Percentiles rank a stretch among this genome's conserved stretches.
Evolutionary conservation across 495 filamentous ascomycete genomes (phyloP).

Genomic region (Neurospora sp.): DNA sequence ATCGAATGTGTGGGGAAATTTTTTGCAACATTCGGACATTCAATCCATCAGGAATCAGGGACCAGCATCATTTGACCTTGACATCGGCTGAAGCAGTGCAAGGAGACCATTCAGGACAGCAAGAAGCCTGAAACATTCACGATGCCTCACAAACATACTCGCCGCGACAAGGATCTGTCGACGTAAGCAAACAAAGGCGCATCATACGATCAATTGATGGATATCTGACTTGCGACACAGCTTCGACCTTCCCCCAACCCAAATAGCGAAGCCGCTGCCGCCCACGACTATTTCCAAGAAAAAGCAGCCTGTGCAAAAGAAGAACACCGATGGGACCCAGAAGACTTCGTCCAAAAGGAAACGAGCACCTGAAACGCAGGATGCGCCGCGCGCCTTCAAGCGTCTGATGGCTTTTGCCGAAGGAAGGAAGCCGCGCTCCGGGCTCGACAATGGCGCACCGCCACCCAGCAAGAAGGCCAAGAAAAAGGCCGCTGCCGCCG

Average conservation of each 20-base stretch:
- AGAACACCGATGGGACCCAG: slow-evolving; percentile 10
- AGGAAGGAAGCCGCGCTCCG: slow-evolving; percentile 47
- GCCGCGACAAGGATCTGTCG: slow-evolving; percentile 40
- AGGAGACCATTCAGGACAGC: slow-evolving; percentile 2
- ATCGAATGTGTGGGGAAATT: slow-evolving; percentile 10
- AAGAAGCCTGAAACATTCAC: slow-evolving; percentile 1
- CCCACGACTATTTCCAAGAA: slow-evolving; percentile 34
- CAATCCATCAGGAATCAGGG: neutral
- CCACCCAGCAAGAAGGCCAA: slow-evolving; percentile 40
- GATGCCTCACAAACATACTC: slow-evolving; percentile 85
- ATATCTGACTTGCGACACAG: slow-evolving; percentile 24
- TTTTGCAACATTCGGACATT: neutral
- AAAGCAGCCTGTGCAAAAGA: slow-evolving; percentile 18
- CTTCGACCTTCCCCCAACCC: slow-evolving; percentile 66
- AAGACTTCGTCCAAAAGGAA: slow-evolving; percentile 30
- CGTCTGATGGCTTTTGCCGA: slow-evolving; percentile 63
- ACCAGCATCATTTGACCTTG: neutral
- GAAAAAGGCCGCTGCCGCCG: slow-evolving; percentile 17
- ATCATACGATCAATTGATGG: neutral
- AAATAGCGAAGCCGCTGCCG: slow-evolving; percentile 60
- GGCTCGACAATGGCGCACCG: slow-evolving; percentile 57
- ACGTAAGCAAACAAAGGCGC: slow-evolving; percentile 18
- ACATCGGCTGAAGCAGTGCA: neutral
- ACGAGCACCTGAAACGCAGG: slow-evolving; percentile 44
- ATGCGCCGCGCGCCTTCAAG: slow-evolving; percentile 78